phyloP scores from a whole-genome alignment of 192 early-diverging fungal genomes.

The Podila verticillata region DNA sequence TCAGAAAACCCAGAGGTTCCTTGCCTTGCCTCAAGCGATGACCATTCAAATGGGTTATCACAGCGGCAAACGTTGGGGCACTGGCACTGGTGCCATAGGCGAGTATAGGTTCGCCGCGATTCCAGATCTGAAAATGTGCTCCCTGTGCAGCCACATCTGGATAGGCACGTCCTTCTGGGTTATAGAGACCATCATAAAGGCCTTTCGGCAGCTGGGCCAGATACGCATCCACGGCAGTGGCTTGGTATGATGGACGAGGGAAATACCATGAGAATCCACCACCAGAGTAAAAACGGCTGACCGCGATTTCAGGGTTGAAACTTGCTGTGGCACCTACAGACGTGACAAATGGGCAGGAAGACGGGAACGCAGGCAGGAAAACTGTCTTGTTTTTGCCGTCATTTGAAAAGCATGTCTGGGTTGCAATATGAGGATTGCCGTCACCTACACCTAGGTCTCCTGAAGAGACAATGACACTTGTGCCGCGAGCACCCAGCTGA shows the following conservation, averaged over 20 bases:
- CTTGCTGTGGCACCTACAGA: slow-evolving; percentile 6
- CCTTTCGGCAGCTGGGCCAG: background rate
- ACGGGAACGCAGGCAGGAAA: slow-evolving; percentile 2
- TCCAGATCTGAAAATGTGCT: background rate
- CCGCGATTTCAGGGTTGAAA: background rate
- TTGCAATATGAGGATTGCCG: background rate
- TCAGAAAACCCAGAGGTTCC: slow-evolving; percentile 12
- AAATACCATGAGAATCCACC: slow-evolving; percentile 25
- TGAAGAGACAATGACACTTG: slow-evolving; percentile 6
- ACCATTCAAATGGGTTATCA: slow-evolving; percentile 6
- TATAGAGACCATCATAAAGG: slow-evolving; percentile 1
- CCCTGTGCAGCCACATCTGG: slow-evolving; percentile 14
- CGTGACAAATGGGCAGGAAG: slow-evolving; percentile 18
- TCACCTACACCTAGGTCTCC: slow-evolving; percentile 6
- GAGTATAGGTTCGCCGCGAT: background rate
- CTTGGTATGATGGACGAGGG: background rate
- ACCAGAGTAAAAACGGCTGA: background rate
- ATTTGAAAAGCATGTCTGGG: too few species aligned
- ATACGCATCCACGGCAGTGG: background rate
- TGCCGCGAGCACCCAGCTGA: slow-evolving; percentile 1
- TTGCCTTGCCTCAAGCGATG: background rate
- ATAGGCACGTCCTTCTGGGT: slow-evolving; percentile 1
- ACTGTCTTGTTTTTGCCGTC: background rate
- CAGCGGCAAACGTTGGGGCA: slow-evolving; percentile 11
- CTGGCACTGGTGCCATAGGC: slow-evolving; percentile 3